Evolutionary conservation across 345 rosid species (phyloP), one percentile per base, ranked within the genome.

Genomic region (Gossypium anomalum): DNA sequence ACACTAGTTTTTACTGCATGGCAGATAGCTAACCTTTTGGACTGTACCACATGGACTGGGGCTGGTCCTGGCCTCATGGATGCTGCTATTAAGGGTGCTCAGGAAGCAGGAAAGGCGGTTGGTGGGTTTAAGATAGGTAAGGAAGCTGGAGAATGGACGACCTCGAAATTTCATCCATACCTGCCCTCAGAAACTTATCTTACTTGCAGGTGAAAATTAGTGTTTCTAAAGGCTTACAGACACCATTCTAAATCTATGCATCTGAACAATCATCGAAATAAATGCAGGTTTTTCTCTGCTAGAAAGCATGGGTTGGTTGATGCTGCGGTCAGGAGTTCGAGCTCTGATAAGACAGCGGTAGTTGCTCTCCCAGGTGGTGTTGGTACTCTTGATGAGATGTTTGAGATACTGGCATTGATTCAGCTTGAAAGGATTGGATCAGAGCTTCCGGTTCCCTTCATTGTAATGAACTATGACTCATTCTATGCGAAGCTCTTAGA

Each of bases 1-100:
- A 17, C 14, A 64, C 63, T 17, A 14, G 48, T 34, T 53, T 75
- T 71, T 49, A 34, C 27, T 34, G 20, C 45, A 77, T 48, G 72
- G 71, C 85, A 94, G 97, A 81, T 89, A 75, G 98, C 97, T 61
- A 84, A 59, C 68, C 92, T 92, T 62, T 81, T 94, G 86, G 88
- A 88, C 70, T 90, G 97, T 78, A 88, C 98, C 13, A 88, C 97
- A 9, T 94, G 98, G 98, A 86, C 95, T 7, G 98, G 98, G 48
- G 97, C 87, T 79, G 98, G 98, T 84, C 91, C 97, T 34, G 94
- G 98, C 65, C 94, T 94, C 57, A 94, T 94, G 97, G 98, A 94
- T 78, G 98, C 97, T 73, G 89, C 84, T 22, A 85, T 82, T 38
- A 90, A 87, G 80, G 98, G 98, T 70, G 97, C 98, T 80, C 48